phyloP scores from a whole-genome alignment of 768 basidiomycete species.

The Calvatia gigantea region DNA sequence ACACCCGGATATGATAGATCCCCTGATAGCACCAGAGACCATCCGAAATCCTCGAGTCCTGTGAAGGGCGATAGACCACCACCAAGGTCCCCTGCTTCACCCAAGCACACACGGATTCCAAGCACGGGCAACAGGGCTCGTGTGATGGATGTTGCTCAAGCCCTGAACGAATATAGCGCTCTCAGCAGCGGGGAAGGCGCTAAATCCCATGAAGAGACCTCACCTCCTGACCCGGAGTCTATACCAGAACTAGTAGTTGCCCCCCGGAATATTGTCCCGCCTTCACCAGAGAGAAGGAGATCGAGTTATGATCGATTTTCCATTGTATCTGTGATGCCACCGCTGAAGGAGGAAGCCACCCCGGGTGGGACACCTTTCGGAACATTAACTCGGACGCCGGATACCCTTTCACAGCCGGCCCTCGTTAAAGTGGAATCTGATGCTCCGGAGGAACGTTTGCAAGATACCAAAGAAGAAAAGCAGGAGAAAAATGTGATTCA shows the following conservation, averaged over 20 bases:
- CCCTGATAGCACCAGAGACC: background rate
- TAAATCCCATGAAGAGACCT: conserved; percentile 6
- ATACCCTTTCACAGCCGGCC: background rate
- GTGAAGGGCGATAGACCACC: conserved; percentile 19
- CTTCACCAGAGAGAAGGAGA: conserved; percentile 52
- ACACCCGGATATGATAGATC: conserved; percentile 2
- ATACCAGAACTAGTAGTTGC: conserved; percentile 15
- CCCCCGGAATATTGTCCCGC: conserved; percentile 20
- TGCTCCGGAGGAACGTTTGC: background rate
- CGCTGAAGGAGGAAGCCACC: conserved; percentile 66
- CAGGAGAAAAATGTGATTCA: background rate
- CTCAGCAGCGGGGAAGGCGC: background rate
- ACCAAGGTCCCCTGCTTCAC: conserved; percentile 27
- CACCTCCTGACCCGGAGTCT: conserved; percentile 2
- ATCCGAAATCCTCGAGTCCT: conserved; percentile 5
- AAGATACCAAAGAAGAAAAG: background rate
- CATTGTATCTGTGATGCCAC: conserved; percentile 50
- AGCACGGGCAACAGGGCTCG: conserved; percentile 67
- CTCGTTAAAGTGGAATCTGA: background rate
- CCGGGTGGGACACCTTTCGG: conserved; percentile 51
- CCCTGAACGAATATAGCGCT: conserved; percentile 34
- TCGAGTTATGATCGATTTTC: conserved; percentile 70
- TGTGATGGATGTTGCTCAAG: conserved; percentile 78
- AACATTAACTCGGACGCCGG: conserved; percentile 39
- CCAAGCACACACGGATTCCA: conserved; percentile 53